A percentile compares a stretch with the other conserved stretches of the same genome.
These are phyloP conservation scores for Neoscytalidium dimidiatum DNA, from an alignment of 2,329 filamentous ascomycete genomes.

Conservation along the genomic window DNA sequence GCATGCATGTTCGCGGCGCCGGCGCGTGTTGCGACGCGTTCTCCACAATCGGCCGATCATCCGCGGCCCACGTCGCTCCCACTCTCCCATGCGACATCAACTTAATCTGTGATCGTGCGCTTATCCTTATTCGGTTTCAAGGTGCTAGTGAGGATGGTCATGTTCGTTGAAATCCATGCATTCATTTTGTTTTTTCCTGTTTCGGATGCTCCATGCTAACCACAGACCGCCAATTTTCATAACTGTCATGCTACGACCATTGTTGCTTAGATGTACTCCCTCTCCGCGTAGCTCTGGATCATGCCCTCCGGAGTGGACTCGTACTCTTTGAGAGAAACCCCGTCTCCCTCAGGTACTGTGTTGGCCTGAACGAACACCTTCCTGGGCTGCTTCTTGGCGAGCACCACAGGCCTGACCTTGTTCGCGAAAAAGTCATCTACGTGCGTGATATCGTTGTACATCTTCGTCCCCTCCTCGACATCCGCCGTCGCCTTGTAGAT, in stretches of 20 bases:
- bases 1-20: neutral
- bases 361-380: conserved; percentile 96
- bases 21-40: conserved; percentile 4
- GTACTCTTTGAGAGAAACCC: conserved; percentile 81
- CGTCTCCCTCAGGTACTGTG: conserved; percentile 67
- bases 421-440: conserved; percentile 86
- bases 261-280: conserved; percentile 34
- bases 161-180: neutral
- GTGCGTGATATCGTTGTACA: conserved; percentile 82
- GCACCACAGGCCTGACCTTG: conserved; percentile 73
- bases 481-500: conserved; percentile 92
- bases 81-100: neutral
- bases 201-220: neutral
- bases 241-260: neutral
- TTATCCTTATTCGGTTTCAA: neutral
- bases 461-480: conserved; percentile 70
- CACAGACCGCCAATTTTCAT: neutral
- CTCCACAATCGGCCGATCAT: conserved; percentile 14
- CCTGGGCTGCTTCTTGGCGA: conserved; percentile 76
- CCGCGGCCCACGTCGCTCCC: conserved; percentile 2
- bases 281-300: conserved; percentile 42
- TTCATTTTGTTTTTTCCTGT: conserved; percentile 1
- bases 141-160: neutral
- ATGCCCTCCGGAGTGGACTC: conserved; percentile 78
- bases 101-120: neutral